Evolutionary conservation across 1,284 basidiomycete species (phyloP).

Genomic region (Neonothopanus nambi): DNA sequence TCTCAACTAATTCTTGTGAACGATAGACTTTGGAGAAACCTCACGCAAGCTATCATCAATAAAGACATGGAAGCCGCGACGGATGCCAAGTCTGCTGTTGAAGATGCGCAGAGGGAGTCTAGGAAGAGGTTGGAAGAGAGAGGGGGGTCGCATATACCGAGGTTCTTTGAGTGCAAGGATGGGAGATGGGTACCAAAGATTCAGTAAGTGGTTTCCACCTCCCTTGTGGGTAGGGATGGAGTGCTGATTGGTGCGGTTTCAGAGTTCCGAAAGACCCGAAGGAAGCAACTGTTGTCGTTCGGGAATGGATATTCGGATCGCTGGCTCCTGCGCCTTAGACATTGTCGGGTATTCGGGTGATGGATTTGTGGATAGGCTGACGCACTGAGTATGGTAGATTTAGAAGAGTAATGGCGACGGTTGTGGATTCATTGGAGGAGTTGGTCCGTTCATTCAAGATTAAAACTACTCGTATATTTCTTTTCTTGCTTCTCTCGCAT

Average conservation of each 20-base stretch:
- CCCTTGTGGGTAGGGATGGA: not conserved
- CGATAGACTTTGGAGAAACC: conserved; percentile 82
- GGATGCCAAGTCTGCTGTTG: conserved; percentile 85
- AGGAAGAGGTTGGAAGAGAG: conserved; percentile 79
- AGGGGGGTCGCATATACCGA: conserved; percentile 63
- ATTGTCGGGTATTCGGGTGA: too few species aligned
- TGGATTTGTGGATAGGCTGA: too few species aligned
- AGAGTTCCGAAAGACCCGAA: conserved; percentile 73
- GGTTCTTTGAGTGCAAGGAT: conserved; percentile 82
- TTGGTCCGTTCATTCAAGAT: too few species aligned
- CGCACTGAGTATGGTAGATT: too few species aligned
- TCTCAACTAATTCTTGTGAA: too few species aligned
- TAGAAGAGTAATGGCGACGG: too few species aligned
- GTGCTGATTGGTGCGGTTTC: not conserved
- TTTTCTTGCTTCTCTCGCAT: too few species aligned
- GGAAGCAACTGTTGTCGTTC: conserved; percentile 59
- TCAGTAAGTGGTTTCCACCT: conserved; percentile 43
- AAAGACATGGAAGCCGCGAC: conserved; percentile 96
- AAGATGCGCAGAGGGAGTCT: conserved; percentile 88
- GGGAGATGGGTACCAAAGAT: conserved; percentile 84
- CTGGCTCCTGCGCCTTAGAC: not conserved
- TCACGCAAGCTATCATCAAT: conserved; percentile 85
- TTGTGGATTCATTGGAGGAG: too few species aligned
- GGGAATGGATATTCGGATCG: conserved; percentile 45
- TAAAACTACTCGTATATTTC: too few species aligned